These are phyloP conservation scores for Corymbia calophylla DNA, from an alignment of 441 rosid genomes.

Conservation along the genomic window DNA sequence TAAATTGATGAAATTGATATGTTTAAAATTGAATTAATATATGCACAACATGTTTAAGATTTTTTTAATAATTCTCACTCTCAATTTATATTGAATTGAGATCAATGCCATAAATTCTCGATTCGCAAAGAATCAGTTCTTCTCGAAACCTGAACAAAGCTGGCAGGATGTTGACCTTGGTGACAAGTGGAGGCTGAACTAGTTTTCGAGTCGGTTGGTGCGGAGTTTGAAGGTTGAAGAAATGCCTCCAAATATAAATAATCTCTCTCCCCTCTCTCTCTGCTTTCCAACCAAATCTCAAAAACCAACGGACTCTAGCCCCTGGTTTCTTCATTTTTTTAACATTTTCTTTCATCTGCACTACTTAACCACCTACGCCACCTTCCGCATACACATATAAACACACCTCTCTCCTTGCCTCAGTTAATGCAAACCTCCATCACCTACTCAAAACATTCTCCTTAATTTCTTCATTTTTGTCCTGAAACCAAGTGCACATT, in stretches of 20 bases:
- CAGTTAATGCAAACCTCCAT: accelerated
- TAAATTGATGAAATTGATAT: accelerated
- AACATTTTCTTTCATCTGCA: neutral
- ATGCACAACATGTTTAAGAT: accelerated
- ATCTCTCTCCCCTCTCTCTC: neutral
- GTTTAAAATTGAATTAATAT: accelerated
- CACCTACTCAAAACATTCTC: neutral
- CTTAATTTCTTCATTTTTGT: neutral
- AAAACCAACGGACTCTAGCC: conserved; percentile 5
- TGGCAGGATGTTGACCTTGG: neutral
- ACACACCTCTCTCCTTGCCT: neutral
- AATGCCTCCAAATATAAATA: neutral
- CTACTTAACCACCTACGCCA: neutral
- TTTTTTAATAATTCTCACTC: neutral
- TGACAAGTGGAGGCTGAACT: neutral
- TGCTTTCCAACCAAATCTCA: neutral
- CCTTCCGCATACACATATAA: too few relatives aligned
- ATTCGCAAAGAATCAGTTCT: neutral
- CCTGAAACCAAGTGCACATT: neutral
- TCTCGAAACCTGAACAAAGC: neutral
- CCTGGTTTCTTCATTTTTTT: neutral
- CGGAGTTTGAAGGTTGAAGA: neutral
- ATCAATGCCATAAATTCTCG: neutral
- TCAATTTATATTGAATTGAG: neutral
- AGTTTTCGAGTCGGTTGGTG: neutral